phyloP scores from a whole-genome alignment of 2,329 filamentous ascomycete species.

The Diplodia corticola region DNA sequence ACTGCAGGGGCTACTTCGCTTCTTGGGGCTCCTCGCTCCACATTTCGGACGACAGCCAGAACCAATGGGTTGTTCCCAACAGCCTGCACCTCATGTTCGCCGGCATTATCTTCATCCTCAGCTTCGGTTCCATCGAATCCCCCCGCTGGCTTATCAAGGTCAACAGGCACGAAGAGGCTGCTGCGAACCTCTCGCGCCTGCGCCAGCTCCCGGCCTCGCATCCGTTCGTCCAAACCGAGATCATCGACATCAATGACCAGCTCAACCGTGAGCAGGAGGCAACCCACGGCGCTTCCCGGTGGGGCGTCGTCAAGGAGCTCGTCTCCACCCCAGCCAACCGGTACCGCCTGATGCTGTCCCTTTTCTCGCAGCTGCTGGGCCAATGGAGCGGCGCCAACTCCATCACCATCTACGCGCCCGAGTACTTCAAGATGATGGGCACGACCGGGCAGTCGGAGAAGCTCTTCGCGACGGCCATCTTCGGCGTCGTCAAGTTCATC shows the following conservation, averaged over 20 bases:
- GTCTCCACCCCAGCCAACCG: constrained; percentile 67
- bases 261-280: constrained; percentile 72
- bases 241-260: constrained; percentile 63
- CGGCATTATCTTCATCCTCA: constrained; percentile 67
- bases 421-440: constrained; percentile 72
- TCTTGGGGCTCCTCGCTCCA: constrained; percentile 57
- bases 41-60: constrained; percentile 47
- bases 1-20: constrained; percentile 64
- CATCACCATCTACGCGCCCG: constrained; percentile 75
- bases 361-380: constrained; percentile 68
- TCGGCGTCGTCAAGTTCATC: constrained; percentile 72
- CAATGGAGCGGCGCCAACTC: constrained; percentile 74
- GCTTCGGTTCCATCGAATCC: constrained; percentile 68
- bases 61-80: constrained; percentile 65
- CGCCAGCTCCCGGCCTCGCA: constrained; percentile 61
- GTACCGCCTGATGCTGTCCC: constrained; percentile 69
- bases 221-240: constrained; percentile 62
- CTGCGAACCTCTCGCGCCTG: constrained; percentile 56
- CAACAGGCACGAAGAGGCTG: constrained; percentile 60
- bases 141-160: constrained; percentile 70
- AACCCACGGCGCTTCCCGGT: constrained; percentile 63
- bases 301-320: constrained; percentile 68
- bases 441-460: constrained; percentile 67
- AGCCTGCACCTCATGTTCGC: constrained; percentile 78
- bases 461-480: constrained; percentile 72